A percentile compares a stretch with the other conserved stretches of the same genome.
These are phyloP conservation scores for Colletotrichum echinochloae DNA, from an alignment of 2,329 filamentous ascomycete genomes.

Conservation along the genomic window DNA sequence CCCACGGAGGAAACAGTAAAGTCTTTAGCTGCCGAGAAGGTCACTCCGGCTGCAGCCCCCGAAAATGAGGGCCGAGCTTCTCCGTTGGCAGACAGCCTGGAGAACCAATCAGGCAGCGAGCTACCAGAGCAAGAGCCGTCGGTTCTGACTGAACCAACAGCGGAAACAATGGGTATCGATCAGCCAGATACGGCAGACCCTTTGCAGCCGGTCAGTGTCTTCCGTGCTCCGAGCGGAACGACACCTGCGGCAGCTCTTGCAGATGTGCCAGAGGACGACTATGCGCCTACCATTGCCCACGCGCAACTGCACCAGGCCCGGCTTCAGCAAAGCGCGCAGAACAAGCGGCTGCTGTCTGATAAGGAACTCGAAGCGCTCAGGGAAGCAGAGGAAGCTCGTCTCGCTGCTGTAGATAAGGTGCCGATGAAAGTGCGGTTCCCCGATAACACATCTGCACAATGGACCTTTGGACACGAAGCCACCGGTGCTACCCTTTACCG, in stretches of 20 bases:
- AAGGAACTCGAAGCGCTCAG: conserved; percentile 80
- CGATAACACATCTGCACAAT: conserved; percentile 83
- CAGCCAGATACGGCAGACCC: conserved; percentile 46
- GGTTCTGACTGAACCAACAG: conserved; percentile 9
- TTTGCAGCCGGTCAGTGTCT: conserved; percentile 74
- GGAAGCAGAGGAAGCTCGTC: conserved; percentile 71
- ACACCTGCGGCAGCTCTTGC: conserved; percentile 81
- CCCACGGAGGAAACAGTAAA: conserved; percentile 36
- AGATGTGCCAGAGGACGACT: conserved; percentile 78
- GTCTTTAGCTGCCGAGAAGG: conserved; percentile 34
- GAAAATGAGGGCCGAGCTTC: neutral
- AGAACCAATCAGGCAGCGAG: neutral
- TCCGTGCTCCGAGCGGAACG: conserved; percentile 78
- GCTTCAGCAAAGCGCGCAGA: conserved; percentile 71
- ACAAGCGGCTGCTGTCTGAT: conserved; percentile 84
- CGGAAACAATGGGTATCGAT: conserved; percentile 48
- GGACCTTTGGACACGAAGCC: conserved; percentile 75
- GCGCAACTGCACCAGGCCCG: conserved; percentile 80
- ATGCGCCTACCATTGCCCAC: conserved; percentile 79
- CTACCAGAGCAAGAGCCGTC: neutral
- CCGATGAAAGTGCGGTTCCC: conserved; percentile 87
- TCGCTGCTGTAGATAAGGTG: conserved; percentile 75
- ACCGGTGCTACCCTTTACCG: conserved; percentile 79
- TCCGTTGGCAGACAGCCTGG: neutral
- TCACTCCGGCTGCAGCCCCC: conserved; percentile 19